Base-by-base conservation (phyloP, 345 rosid species). In the Noccaea caerulescens region DNA sequence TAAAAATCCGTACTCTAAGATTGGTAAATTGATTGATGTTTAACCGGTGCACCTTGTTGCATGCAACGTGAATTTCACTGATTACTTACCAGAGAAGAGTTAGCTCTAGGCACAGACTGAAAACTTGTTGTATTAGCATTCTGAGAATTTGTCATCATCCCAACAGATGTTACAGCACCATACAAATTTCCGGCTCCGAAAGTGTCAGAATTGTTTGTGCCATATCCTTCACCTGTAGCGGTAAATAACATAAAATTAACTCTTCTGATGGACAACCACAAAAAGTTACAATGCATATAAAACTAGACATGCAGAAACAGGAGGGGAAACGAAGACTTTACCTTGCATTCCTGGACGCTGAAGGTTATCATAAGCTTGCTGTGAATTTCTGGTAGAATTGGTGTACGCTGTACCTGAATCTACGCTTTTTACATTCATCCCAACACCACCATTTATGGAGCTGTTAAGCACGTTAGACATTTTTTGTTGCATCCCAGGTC, bases 401-500 rank as follows among this genome's bases (percentile, higher is more conserved):
- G 85, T 50, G 77, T 80, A 85, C 16, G 82, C 66, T 43, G 77
- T 53, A 47, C 80, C 78, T 68, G 82, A 69, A 80, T 84, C 82
- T 58, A 84, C 52, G 71, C 81, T 76, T 75, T 79, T 86, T 43
- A 83, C 86, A 55, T 78, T 82, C 85, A 88, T 84, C 68, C 96
- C 96, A 71, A 84, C 67, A 54, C 86, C 86, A 69, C 90, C 83
- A 81, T 86, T 87, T 63, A 81, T 58, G 63, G 87, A 76, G 69
- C 85, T 92, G 77, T 90, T 89, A 45, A 93, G 49, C 71, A 94
- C 87, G 39, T 82, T 88, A 80, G 85, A 79, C 57, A 89, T 39
- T 78, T 88, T 91, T 69, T 80, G 98, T 77, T 81, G 99, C 86
- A 92, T 60, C 32, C 89, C 83, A 73, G 96, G 79, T 78, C 96